Percentiles rank a stretch among this genome's conserved stretches.
Evolutionary conservation across 345 rosid species (phyloP).

Genomic region (Theobroma cacao): DNA sequence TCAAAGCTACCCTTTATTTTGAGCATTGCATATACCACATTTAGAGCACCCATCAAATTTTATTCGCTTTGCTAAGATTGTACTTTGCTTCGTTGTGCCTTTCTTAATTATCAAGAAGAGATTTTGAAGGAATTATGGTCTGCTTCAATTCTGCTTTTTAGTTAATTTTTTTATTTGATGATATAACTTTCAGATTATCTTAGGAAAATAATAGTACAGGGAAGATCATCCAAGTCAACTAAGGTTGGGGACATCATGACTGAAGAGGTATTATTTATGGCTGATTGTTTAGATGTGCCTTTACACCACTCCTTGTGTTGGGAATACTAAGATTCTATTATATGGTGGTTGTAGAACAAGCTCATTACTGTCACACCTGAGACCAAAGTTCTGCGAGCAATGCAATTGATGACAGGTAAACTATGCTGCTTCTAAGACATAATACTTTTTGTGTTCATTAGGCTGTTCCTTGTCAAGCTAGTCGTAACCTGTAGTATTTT

Average conservation of each 20-base stretch:
- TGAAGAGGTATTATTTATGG: constrained; percentile 63
- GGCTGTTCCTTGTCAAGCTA: background rate
- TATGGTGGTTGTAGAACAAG: constrained; percentile 58
- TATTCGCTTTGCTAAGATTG: background rate
- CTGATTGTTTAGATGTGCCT: background rate
- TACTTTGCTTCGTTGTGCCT: background rate
- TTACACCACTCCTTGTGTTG: background rate
- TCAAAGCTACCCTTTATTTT: background rate
- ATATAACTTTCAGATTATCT: constrained; percentile 63
- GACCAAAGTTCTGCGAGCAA: constrained; percentile 92
- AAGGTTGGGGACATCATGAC: constrained; percentile 99
- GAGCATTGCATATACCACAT: background rate
- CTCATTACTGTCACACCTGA: constrained; percentile 90
- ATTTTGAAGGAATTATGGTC: background rate
- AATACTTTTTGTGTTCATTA: background rate
- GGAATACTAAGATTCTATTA: background rate
- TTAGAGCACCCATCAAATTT: background rate
- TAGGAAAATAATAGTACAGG: constrained; percentile 95
- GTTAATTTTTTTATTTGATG: background rate
- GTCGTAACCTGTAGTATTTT: constrained; percentile 8
- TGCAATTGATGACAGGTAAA: constrained; percentile 97
- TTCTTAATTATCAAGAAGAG: background rate
- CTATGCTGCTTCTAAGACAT: background rate
- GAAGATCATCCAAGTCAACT: constrained; percentile 96
- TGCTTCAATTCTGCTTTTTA: background rate